phyloP scores from a whole-genome alignment of 192 early-diverging fungal genomes.

The Rhizophagus prolifer region DNA sequence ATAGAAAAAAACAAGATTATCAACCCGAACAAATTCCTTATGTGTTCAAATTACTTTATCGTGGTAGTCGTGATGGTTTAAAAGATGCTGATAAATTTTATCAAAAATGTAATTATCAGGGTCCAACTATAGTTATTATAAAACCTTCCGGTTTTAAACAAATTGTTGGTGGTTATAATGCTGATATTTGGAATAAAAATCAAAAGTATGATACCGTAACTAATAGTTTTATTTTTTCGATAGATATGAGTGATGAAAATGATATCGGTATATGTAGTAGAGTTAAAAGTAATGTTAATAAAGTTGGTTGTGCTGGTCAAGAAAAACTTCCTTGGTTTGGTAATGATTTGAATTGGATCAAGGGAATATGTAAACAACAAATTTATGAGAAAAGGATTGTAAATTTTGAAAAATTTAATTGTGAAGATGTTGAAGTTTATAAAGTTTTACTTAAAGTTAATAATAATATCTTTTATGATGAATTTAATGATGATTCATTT shows the following conservation, averaged over 20 bases:
- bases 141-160: not conserved
- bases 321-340: not conserved
- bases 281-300: not conserved
- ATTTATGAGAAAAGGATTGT: not conserved
- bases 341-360: not conserved
- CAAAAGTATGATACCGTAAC: not conserved
- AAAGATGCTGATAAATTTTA: slow-evolving; percentile 1
- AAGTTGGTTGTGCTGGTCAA: not conserved
- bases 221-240: slow-evolving; percentile 19
- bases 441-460: not conserved
- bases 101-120: not conserved
- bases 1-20: not conserved
- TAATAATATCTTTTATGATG: not conserved
- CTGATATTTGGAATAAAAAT: not conserved
- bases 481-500: not conserved
- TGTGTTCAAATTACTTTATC: not conserved
- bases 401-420: not conserved
- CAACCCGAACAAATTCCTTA: not conserved
- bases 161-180: slow-evolving; percentile 25
- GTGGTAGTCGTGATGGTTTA: slow-evolving; percentile 14
- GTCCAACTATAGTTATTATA: slow-evolving; percentile 10
- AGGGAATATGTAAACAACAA: not conserved
- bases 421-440: not conserved
- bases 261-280: not conserved
- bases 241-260: not conserved